These are phyloP conservation scores for Hygrophoropsis aurantiaca DNA, from an alignment of 768 basidiomycete genomes.

Conservation along the genomic window DNA sequence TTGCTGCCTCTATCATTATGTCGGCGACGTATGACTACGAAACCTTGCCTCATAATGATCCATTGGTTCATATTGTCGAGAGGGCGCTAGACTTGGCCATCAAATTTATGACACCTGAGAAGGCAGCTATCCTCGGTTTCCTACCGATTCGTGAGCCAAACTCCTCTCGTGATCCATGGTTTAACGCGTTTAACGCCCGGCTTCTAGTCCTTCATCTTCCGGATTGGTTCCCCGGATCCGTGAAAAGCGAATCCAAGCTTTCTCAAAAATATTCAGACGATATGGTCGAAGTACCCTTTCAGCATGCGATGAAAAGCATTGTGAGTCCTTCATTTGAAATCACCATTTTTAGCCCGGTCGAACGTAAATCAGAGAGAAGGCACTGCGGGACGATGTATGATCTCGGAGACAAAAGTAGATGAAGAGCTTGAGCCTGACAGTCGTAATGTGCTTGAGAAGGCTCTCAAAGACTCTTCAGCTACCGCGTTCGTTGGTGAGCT, in stretches of 20 bases:
- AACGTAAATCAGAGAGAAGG: conserved; percentile 7
- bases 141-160: conserved; percentile 16
- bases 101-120: conserved; percentile 3
- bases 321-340: neutral
- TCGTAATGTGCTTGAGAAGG: conserved; percentile 8
- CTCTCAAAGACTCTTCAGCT: conserved; percentile 17
- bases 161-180: neutral
- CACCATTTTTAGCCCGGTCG: too few relatives aligned
- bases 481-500: conserved; percentile 17
- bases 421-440: conserved; percentile 1
- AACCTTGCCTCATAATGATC: conserved; percentile 7
- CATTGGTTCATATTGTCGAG: conserved; percentile 8
- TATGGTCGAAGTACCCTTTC: conserved; percentile 11
- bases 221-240: conserved; percentile 24
- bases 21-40: conserved; percentile 14
- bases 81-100: neutral
- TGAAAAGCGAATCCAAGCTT: conserved; percentile 14
- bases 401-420: conserved; percentile 11
- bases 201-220: conserved; percentile 18
- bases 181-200: neutral
- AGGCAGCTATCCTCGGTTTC: neutral
- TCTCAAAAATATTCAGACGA: conserved; percentile 8
- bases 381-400: conserved; percentile 12
- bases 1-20: conserved; percentile 29
- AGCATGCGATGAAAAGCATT: conserved; percentile 3